A percentile compares a stretch with the other conserved stretches of the same genome.
These are phyloP conservation scores for Blastobotrys serpentis DNA, from an alignment of 1,139 yeast species.

Conservation along the genomic window DNA sequence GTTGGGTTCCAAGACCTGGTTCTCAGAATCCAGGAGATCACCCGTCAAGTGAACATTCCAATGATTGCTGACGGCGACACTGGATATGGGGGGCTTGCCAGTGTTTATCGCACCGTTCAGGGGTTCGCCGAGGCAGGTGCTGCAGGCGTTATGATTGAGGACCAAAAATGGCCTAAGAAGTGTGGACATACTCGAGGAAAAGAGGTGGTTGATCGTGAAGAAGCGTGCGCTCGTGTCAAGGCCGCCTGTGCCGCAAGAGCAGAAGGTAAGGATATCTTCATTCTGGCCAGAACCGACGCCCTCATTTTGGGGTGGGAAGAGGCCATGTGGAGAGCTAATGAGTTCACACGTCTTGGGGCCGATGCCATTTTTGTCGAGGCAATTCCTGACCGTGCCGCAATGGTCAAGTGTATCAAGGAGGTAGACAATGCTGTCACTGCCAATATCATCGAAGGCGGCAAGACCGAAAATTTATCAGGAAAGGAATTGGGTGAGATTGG, in stretches of 20 bases:
- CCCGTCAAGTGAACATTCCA: conserved; percentile 18
- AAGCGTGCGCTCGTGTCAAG: conserved; percentile 19
- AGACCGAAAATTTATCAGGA: conserved; percentile 21
- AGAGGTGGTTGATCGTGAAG: conserved; percentile 20
- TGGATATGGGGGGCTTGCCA: conserved; percentile 22
- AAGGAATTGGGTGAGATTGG: conserved; percentile 20
- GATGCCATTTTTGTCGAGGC: conserved; percentile 22
- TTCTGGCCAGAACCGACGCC: conserved; percentile 22
- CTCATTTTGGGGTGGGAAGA: conserved; percentile 20
- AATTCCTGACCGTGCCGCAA: conserved; percentile 19
- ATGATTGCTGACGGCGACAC: conserved; percentile 23
- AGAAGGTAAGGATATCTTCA: conserved; percentile 20
- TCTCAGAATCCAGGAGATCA: conserved; percentile 16
- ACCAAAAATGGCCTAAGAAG: conserved; percentile 23
- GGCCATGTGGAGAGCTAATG: conserved; percentile 19
- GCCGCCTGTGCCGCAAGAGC: conserved; percentile 22
- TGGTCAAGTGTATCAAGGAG: conserved; percentile 18
- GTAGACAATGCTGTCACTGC: conserved; percentile 20
- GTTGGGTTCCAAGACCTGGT: conserved; percentile 22
- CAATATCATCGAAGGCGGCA: conserved; percentile 23
- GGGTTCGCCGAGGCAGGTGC: conserved; percentile 24
- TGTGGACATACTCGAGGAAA: conserved; percentile 24
- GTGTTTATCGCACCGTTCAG: conserved; percentile 21
- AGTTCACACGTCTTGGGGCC: conserved; percentile 20
- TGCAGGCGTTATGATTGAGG: conserved; percentile 22